Base-by-base conservation (phyloP, 1,139 yeast species). In the Sugiyamaella neomexicana region DNA sequence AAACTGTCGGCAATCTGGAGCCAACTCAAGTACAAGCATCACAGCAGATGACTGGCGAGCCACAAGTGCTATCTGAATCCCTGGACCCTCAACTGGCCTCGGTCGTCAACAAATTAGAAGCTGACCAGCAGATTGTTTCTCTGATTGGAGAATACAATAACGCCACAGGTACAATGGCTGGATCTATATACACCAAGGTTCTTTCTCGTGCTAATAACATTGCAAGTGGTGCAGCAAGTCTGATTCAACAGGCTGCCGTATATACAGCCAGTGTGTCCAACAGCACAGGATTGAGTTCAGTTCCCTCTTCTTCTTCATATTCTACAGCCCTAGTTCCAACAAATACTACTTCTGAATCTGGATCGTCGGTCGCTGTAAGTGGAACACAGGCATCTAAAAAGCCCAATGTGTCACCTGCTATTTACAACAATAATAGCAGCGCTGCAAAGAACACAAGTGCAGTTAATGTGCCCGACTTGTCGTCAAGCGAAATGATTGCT, bases 181-280 rank as follows among this genome's bases (percentile, higher is more conserved):
- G 47, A 9, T 46, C 56, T 5, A 44, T 54, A n/a, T 60, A 60
- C 49, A 32, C 55, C n/a, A 36, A 56, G 23, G 57, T 62, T 15
- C 43, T 58, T 6, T 54, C 61, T 15, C 62, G 58, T 31, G 64
- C 65, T 2, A 52, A 60, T 47, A 50, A 40, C 31, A 56, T 60
- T 8, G 60, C 55, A 1, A 55, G 61, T 6, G 65, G 65, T n/a
- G 62, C 64, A 5, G 65, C 58, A 2, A 43, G 48, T 8, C 37
- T 57, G 40, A 55, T 62, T 25, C 58, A 58, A 12, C 51, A 54
- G 13, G 62, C 59, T 15, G 61, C 61, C 9, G 54, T 54, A 16
- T 55, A 46, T 17, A 54, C 55, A 2, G 54, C 25, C 13, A 25
- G 48, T n/a, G 32, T 17, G 17, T 15, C 48, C 31, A 36, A 34